Percentiles rank a stretch among this genome's conserved stretches.
Conservation (phyloP, 2,329 filamentous ascomycete genomes). For the Lasiodiplodia citricola region DNA sequence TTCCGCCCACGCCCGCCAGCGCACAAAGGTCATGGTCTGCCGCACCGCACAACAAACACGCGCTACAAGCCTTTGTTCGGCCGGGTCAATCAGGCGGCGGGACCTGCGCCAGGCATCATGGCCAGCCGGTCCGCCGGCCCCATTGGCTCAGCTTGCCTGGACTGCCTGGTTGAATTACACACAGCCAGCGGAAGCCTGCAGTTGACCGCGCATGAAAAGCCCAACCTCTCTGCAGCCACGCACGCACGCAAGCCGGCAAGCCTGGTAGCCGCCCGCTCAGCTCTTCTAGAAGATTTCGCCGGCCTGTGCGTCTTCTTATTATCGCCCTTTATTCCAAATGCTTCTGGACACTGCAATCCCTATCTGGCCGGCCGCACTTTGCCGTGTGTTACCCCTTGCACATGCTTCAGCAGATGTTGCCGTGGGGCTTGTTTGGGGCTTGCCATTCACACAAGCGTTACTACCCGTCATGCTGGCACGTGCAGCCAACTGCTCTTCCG, state of each 20-base stretch:
- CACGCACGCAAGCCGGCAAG: constrained; percentile 1
- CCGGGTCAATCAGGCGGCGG: neutral
- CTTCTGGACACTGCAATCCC: neutral
- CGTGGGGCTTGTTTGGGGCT: neutral
- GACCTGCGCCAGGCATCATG: constrained; percentile 8
- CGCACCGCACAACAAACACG: constrained; percentile 38
- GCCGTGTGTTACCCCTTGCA: neutral
- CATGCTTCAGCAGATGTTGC: neutral
- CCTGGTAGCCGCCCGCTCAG: neutral
- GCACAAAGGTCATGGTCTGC: constrained; percentile 37
- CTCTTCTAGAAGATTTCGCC: constrained; percentile 16
- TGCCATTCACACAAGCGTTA: neutral
- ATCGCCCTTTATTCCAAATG: neutral
- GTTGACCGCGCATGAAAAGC: neutral
- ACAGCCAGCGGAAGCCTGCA: constrained; percentile 4
- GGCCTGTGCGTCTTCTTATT: too few species aligned
- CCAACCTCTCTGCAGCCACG: constrained; percentile 1
- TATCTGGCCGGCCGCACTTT: too few species aligned
- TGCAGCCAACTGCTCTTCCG: neutral
- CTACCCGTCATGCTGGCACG: neutral
- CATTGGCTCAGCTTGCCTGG: constrained; percentile 16
- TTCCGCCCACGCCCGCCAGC: constrained; percentile 33
- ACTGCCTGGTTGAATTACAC: neutral
- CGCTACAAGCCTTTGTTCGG: constrained; percentile 15
- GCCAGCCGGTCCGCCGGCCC: constrained; percentile 3